These are phyloP conservation scores for Botrytis deweyae DNA, from an alignment of 2,329 filamentous ascomycete genomes.

Conservation along the genomic window DNA sequence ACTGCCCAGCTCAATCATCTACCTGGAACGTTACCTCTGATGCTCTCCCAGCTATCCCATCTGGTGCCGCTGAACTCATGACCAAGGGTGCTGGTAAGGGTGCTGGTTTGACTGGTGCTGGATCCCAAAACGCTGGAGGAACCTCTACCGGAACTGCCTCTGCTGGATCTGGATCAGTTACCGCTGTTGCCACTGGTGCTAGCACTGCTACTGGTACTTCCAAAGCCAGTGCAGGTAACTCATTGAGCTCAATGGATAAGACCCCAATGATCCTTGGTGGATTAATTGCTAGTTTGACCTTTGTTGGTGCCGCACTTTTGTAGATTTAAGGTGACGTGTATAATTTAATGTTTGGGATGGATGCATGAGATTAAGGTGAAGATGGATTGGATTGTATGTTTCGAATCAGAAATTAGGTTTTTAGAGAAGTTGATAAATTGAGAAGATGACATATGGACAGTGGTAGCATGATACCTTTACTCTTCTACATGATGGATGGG, in stretches of 20 bases:
- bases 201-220: conserved; percentile 6
- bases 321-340: conserved; percentile 19
- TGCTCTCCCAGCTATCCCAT: conserved; percentile 50
- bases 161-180: conserved; percentile 32
- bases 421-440: neutral
- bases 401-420: neutral
- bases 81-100: conserved; percentile 48
- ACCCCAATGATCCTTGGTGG: conserved; percentile 27
- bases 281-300: conserved; percentile 28
- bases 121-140: conserved; percentile 36
- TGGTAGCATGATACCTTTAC: conserved; percentile 10
- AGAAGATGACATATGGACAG: neutral
- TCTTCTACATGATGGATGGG: neutral
- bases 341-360: conserved; percentile 10
- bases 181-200: conserved; percentile 26
- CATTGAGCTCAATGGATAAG: conserved; percentile 25
- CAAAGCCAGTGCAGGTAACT: conserved; percentile 21
- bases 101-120: conserved; percentile 41
- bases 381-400: conserved; percentile 18
- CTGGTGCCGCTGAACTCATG: conserved; percentile 46
- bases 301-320: conserved; percentile 30
- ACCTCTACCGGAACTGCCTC: conserved; percentile 35
- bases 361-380: neutral
- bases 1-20: conserved; percentile 47
- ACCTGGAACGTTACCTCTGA: conserved; percentile 50